phyloP scores from a whole-genome alignment of 129 eudicot genomes.

The Pulicaria dysenterica region DNA sequence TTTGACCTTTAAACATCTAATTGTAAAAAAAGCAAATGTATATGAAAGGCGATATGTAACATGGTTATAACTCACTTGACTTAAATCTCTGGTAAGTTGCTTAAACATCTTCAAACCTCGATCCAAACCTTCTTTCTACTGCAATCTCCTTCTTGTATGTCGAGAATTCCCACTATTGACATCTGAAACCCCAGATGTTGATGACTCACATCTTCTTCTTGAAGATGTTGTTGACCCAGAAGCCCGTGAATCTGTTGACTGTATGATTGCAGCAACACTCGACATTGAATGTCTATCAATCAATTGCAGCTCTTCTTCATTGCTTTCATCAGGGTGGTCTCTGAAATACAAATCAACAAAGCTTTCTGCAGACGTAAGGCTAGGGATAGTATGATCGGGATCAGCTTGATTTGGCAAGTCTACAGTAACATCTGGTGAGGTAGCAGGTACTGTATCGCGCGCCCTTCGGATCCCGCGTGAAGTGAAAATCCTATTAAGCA shows the following conservation, averaged over 20 bases:
- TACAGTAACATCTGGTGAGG: constrained; percentile 44
- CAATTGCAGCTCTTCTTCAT: constrained; percentile 44
- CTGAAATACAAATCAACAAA: constrained; percentile 58
- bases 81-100: not conserved
- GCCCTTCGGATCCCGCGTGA: constrained; percentile 32
- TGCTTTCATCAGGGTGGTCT: constrained; percentile 46
- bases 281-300: constrained; percentile 85
- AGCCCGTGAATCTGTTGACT: constrained; percentile 65
- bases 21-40: constrained; percentile 26
- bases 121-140: constrained; percentile 22
- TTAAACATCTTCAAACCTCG: constrained; percentile 24
- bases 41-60: not conserved
- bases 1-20: constrained; percentile 14
- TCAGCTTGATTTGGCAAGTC: constrained; percentile 50
- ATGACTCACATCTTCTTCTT: constrained; percentile 65
- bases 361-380: constrained; percentile 59
- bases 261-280: constrained; percentile 87
- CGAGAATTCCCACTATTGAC: constrained; percentile 80
- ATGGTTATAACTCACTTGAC: constrained; percentile 13
- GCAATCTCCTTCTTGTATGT: constrained; percentile 73
- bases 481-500: constrained; percentile 34
- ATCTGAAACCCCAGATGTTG: constrained; percentile 65
- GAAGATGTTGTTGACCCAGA: constrained; percentile 69
- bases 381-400: constrained; percentile 24
- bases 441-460: constrained; percentile 9